Evolutionary conservation across 371 early-diverging fungal species (phyloP).

Genomic region (Massospora cicadina): DNA sequence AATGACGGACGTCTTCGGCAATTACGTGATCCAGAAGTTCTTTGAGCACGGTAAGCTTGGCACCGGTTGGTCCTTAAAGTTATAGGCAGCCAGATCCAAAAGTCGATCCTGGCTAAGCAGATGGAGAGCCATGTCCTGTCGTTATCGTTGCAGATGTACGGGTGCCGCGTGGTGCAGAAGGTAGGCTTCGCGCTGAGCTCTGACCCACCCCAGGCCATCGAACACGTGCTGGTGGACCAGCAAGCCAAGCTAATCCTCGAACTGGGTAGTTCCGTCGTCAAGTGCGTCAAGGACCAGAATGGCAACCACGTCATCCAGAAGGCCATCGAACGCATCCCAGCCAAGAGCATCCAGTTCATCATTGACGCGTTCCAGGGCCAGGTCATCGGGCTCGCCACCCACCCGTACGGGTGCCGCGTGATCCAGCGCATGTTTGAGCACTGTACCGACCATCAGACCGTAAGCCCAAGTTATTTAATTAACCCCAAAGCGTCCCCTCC

Average conservation of each 20-base stretch:
- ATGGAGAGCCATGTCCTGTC: slow-evolving; percentile 90
- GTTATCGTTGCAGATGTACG: slow-evolving; percentile 98
- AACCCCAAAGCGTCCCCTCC: slow-evolving; percentile 35
- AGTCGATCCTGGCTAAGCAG: slow-evolving; percentile 64
- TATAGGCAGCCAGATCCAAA: slow-evolving; percentile 51
- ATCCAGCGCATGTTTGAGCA: slow-evolving; percentile 99
- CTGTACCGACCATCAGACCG: slow-evolving; percentile 72
- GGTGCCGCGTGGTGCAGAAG: slow-evolving; percentile 99
- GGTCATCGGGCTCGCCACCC: slow-evolving; percentile 88
- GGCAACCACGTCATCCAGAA: slow-evolving; percentile 99
- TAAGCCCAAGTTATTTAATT: slow-evolving; percentile 18
- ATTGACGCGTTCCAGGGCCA: slow-evolving; percentile 95
- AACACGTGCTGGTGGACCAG: slow-evolving; percentile 73
- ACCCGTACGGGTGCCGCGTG: slow-evolving; percentile 99
- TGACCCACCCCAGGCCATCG: slow-evolving; percentile 46
- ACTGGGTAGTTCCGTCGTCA: slow-evolving; percentile 84
- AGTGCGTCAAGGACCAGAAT: slow-evolving; percentile 99
- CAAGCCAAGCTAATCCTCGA: slow-evolving; percentile 82
- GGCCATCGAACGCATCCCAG: slow-evolving; percentile 93
- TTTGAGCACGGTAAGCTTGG: slow-evolving; percentile 68
- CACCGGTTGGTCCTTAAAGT: neutral
- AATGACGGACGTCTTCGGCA: slow-evolving; percentile 99
- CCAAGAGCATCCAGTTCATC: slow-evolving; percentile 85
- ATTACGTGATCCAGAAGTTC: slow-evolving; percentile 99
- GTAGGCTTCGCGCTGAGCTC: slow-evolving; percentile 10